Evolutionary conservation across 2,329 filamentous ascomycete genomes (phyloP).

Genomic region (Didymella keratinophila): DNA sequence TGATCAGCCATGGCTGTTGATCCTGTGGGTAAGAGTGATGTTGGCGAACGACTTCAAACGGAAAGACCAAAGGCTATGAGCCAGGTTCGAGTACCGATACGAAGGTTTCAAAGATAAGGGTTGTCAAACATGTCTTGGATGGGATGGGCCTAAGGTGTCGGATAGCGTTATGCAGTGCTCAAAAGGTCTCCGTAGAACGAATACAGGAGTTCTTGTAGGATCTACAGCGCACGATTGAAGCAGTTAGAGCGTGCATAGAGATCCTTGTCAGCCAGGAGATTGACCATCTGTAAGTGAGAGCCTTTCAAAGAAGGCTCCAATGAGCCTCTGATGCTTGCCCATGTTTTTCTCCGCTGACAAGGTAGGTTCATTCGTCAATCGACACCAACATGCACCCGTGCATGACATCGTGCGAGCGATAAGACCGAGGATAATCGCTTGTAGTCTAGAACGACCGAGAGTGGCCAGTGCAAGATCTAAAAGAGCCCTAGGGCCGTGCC

Average conservation of each 20-base stretch:
- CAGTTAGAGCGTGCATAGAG: neutral
- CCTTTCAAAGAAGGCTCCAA: neutral
- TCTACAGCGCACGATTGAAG: neutral
- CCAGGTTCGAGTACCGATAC: neutral
- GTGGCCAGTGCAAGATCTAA: slow-evolving; percentile 1
- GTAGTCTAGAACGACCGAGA: slow-evolving; percentile 2
- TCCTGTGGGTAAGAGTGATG: neutral
- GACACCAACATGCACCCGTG: slow-evolving; percentile 6
- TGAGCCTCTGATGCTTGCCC: neutral
- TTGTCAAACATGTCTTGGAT: neutral
- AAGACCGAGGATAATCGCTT: slow-evolving; percentile 3
- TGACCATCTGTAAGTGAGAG: neutral
- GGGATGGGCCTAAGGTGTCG: neutral
- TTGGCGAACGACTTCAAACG: slow-evolving; percentile 1
- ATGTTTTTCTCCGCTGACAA: neutral
- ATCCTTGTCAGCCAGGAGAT: neutral
- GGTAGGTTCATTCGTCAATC: slow-evolving; percentile 1
- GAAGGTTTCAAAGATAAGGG: neutral
- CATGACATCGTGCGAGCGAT: slow-evolving; percentile 10
- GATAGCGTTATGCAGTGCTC: neutral
- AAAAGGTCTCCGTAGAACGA: neutral
- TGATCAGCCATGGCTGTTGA: slow-evolving; percentile 21
- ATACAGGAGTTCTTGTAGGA: too few relatives aligned
- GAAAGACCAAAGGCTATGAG: neutral
- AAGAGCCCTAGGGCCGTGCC: slow-evolving; percentile 7